A percentile compares a stretch with the other conserved stretches of the same genome.
phyloP scores from a whole-genome alignment of 208 protist genomes.

The Wallacemonas sp. region DNA sequence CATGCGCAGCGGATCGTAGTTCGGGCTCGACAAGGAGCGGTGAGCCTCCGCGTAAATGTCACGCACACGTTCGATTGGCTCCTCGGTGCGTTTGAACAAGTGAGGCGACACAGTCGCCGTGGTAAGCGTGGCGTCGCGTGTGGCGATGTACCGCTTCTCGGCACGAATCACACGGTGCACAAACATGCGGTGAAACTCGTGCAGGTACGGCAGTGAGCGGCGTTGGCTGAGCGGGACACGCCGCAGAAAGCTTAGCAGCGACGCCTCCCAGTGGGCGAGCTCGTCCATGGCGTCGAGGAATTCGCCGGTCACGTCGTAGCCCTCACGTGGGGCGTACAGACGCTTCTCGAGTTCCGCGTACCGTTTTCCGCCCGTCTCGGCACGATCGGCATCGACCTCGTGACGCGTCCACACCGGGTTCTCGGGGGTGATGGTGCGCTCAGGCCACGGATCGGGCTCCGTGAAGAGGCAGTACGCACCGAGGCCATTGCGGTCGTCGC shows the following conservation, averaged over 20 bases:
- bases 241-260: conserved; percentile 63
- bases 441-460: conserved; percentile 73
- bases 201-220: conserved; percentile 67
- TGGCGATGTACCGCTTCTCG: conserved; percentile 63
- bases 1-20: conserved; percentile 83
- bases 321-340: conserved; percentile 59
- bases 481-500: conserved; percentile 15
- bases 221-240: conserved; percentile 60
- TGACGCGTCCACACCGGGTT: conserved; percentile 75
- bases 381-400: conserved; percentile 41
- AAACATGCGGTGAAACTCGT: conserved; percentile 71
- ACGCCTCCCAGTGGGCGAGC: conserved; percentile 69
- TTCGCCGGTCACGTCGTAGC: conserved; percentile 56
- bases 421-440: conserved; percentile 59
- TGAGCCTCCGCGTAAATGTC: conserved; percentile 74
- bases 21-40: conserved; percentile 64
- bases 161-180: conserved; percentile 73
- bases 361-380: conserved; percentile 30
- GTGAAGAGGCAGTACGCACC: conserved; percentile 25
- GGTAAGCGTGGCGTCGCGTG: conserved; percentile 46
- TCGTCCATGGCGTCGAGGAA: conserved; percentile 82
- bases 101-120: conserved; percentile 23
- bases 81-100: conserved; percentile 68
- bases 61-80: conserved; percentile 47
- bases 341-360: conserved; percentile 41